These are phyloP conservation scores for Combretum micranthum DNA, from an alignment of 345 rosid genomes.

Conservation along the genomic window DNA sequence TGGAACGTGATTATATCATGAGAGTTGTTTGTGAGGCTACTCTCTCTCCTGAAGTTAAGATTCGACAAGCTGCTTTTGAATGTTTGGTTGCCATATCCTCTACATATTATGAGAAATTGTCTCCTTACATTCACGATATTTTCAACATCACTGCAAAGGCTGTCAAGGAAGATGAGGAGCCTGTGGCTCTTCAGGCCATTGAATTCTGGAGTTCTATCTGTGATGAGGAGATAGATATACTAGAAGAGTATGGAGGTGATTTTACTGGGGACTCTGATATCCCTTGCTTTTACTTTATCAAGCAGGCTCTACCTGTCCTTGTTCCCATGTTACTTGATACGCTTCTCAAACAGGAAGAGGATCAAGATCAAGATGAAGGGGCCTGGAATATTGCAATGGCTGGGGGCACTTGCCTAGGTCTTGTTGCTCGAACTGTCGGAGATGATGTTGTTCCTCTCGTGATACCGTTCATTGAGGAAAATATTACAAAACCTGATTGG, in stretches of 20 bases:
- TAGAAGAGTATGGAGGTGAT: slow-evolving; percentile 39
- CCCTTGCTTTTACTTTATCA: slow-evolving; percentile 38
- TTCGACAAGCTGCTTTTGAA: slow-evolving; percentile 39
- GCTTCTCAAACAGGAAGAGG: slow-evolving; percentile 42
- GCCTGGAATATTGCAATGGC: slow-evolving; percentile 51
- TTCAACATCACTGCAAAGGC: slow-evolving; percentile 40
- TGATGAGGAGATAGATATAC: slow-evolving; percentile 44
- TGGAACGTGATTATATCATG: slow-evolving; percentile 46
- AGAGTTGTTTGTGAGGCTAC: slow-evolving; percentile 41
- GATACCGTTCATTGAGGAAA: slow-evolving; percentile 41
- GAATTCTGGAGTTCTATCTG: slow-evolving; percentile 45
- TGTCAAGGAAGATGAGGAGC: slow-evolving; percentile 38
- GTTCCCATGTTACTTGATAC: slow-evolving; percentile 40
- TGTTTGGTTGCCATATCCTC: slow-evolving; percentile 44
- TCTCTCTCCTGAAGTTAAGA: slow-evolving; percentile 31
- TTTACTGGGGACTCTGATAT: slow-evolving; percentile 36
- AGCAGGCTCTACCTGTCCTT: slow-evolving; percentile 41
- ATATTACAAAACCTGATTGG: slow-evolving; percentile 42
- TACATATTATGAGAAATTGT: slow-evolving; percentile 34
- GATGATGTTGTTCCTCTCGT: slow-evolving; percentile 39
- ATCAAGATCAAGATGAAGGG: slow-evolving; percentile 45
- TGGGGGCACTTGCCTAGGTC: slow-evolving; percentile 41
- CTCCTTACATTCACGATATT: slow-evolving; percentile 41
- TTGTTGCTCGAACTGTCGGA: slow-evolving; percentile 43
- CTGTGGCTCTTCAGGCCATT: slow-evolving; percentile 40